Base-by-base conservation (phyloP, 768 basidiomycete genomes). In the Naganishia vishniacii region DNA sequence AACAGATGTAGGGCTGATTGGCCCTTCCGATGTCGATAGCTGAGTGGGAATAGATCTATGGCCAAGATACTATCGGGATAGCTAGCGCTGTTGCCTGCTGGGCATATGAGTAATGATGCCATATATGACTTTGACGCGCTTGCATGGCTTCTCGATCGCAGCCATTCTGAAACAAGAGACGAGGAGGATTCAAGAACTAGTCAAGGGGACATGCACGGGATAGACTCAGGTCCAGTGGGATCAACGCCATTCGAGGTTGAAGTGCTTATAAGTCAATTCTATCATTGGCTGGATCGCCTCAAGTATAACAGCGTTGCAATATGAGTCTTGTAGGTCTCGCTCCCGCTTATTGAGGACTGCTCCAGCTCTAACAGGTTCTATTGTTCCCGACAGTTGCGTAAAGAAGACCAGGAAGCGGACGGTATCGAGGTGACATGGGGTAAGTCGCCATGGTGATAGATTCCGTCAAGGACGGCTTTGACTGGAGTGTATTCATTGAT, bases 361-460 rank as follows among this genome's bases (percentile, higher is more conserved):
- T 51, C 20, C 16, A 26, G 20, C 31, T 37, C 34, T 40, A 12
- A 37, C 37, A 12, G 1, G n/a, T 18, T 41, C 20, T 31, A 2
- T 31, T 20, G 12, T 56, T 41, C n/a, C 23, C 8, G 4, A 34
- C 26, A 56, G 53, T 4, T 56, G 31, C 53, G 34, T 7, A 56
- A 56, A 40, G 53, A 77, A 65, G 75, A 77, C 28, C 74, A 77
- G 63, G 72, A 72, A 20, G 51, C 65, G 25, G 75, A 77, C 48
- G 75, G 74, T 16, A 73, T 77, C 67, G 74, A 77, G 63, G 75
- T 77, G 12, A 73, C 74, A 12, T 77, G 75, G 75, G 75, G 75
- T 75, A 42, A 51, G 74, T 46, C 46, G 7, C 11, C 2, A 29
- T 32, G n/a, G 18, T 13, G 28, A 34, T 25, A 4, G n/a, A 18